Conservation (phyloP, 768 basidiomycete species). For the Pisolithus tinctorius region DNA sequence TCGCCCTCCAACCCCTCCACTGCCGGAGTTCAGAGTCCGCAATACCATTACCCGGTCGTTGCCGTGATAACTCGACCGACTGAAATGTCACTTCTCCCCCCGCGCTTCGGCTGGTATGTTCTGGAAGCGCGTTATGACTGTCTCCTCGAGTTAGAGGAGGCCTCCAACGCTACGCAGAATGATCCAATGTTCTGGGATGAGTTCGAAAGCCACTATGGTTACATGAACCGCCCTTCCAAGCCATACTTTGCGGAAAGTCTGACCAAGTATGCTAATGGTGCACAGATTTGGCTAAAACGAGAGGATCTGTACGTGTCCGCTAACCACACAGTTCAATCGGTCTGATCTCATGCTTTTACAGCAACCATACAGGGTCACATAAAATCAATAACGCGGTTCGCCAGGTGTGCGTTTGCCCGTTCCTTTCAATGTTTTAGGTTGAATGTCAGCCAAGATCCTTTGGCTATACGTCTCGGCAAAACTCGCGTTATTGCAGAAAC, state of each 20-base stretch:
- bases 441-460: conserved; percentile 57
- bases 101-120: conserved; percentile 93
- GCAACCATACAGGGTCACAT: conserved; percentile 97
- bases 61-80: conserved; percentile 18
- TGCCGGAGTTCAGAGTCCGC: neutral
- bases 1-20: conserved; percentile 1
- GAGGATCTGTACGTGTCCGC: no score
- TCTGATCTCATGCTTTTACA: conserved; percentile 22
- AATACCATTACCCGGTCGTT: neutral
- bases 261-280: conserved; percentile 86
- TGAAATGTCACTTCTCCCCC: conserved; percentile 42
- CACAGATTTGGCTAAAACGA: conserved; percentile 48
- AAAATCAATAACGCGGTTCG: conserved; percentile 99
- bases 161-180: conserved; percentile 76
- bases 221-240: conserved; percentile 92
- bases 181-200: conserved; percentile 94
- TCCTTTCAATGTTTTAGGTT: neutral
- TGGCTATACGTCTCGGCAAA: conserved; percentile 92
- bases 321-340: neutral
- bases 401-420: conserved; percentile 44
- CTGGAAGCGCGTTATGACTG: conserved; percentile 95
- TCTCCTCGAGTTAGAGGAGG: conserved; percentile 84
- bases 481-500: conserved; percentile 98
- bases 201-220: conserved; percentile 72
- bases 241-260: conserved; percentile 89